Percentiles rank a stretch among this genome's conserved stretches.
phyloP scores from a whole-genome alignment of 2,329 filamentous ascomycete species.

The Monilinia fructicola region DNA sequence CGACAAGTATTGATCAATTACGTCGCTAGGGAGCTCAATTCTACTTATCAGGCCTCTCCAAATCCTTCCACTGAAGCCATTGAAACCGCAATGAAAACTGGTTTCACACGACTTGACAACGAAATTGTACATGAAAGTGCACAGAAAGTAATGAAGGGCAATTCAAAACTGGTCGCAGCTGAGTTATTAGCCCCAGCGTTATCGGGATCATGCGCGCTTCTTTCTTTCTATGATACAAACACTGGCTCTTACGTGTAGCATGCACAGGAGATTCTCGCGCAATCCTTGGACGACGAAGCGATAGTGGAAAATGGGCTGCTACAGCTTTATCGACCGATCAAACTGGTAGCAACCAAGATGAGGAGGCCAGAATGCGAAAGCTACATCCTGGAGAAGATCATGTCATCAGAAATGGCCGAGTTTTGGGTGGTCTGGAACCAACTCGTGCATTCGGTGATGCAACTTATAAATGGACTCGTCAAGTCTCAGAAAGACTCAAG shows the following conservation, averaged over 20 bases:
- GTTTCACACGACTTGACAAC: constrained; percentile 83
- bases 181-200: constrained; percentile 89
- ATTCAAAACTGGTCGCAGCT: constrained; percentile 86
- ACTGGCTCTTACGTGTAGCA: constrained; percentile 84
- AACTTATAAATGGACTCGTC: constrained; percentile 91
- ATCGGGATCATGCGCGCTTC: constrained; percentile 92
- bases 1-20: constrained; percentile 89
- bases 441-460: constrained; percentile 95
- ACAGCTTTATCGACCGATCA: constrained; percentile 89
- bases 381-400: constrained; percentile 88
- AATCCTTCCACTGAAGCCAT: constrained; percentile 76
- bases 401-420: constrained; percentile 84
- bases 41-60: constrained; percentile 78
- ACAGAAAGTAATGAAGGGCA: constrained; percentile 82
- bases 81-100: constrained; percentile 87
- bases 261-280: constrained; percentile 96
- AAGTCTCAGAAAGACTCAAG: constrained; percentile 80
- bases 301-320: constrained; percentile 87
- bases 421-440: constrained; percentile 88
- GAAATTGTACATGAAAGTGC: constrained; percentile 95
- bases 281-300: constrained; percentile 76
- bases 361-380: constrained; percentile 76
- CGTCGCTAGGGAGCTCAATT: constrained; percentile 88
- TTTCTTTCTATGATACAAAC: constrained; percentile 92
- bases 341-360: constrained; percentile 84